Evolutionary conservation across 441 rosid species (phyloP).

Genomic region (Erodium moschatum): DNA sequence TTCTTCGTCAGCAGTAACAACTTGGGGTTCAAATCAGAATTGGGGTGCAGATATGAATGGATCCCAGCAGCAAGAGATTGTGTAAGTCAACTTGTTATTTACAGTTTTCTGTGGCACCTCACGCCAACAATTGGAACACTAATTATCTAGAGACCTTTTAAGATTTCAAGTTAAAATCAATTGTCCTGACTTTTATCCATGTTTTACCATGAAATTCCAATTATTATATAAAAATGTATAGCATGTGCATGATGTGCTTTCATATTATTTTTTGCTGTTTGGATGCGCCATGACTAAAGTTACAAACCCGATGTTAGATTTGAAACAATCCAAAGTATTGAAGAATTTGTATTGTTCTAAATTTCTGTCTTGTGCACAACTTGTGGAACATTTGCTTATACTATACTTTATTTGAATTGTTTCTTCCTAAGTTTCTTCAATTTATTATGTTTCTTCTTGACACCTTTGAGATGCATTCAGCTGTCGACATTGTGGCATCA

Average conservation of each 20-base stretch:
- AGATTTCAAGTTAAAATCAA: not conserved
- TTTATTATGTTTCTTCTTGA: not conserved
- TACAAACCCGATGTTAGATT: no score
- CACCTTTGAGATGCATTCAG: not conserved
- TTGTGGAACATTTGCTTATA: not conserved
- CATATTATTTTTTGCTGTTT: no score
- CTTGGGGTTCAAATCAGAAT: constrained; percentile 42
- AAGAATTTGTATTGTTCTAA: not conserved
- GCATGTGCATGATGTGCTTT: no score
- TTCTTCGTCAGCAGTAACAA: constrained; percentile 36
- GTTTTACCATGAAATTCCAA: no score
- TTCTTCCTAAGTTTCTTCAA: not conserved
- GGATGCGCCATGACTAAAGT: no score
- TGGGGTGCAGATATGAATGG: constrained; percentile 40
- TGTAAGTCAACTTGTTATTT: constrained; percentile 30
- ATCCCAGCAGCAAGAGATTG: constrained; percentile 37
- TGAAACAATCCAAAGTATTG: no score
- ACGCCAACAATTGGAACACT: not conserved
- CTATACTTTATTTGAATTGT: not conserved
- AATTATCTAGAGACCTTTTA: not conserved
- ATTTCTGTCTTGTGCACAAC: not conserved
- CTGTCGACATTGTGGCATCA: constrained; percentile 36
- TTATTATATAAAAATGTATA: no score
- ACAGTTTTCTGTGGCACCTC: not conserved
- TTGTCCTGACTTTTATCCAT: no score